phyloP scores from a whole-genome alignment of 2,329 filamentous ascomycete species.

The Cytospora piceicola region DNA sequence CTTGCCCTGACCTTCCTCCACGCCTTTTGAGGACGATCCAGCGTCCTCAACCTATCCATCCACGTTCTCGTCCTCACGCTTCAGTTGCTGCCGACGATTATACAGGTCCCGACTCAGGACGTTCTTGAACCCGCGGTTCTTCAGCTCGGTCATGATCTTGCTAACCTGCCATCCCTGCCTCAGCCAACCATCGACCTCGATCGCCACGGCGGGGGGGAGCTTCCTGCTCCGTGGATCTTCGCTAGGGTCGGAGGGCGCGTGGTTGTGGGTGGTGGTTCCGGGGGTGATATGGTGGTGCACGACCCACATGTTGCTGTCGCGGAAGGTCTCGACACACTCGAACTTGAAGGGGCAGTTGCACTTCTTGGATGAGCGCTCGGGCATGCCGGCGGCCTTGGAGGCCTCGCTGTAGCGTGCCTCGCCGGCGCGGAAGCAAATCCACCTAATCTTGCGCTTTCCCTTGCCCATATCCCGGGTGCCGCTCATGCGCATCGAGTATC shows the following conservation, averaged over 20 bases:
- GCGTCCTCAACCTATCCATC: constrained; percentile 9
- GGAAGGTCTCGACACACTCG: constrained; percentile 42
- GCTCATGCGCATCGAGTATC: constrained; percentile 46
- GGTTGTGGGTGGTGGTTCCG: constrained; percentile 42
- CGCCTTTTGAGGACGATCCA: not conserved
- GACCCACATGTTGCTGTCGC: constrained; percentile 42
- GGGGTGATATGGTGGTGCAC: constrained; percentile 40
- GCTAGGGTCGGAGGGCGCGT: constrained; percentile 41
- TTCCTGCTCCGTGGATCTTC: constrained; percentile 43
- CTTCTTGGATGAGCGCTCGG: constrained; percentile 43
- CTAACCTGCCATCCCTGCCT: constrained; percentile 39
- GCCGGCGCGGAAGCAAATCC: constrained; percentile 45
- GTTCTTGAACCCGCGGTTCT: constrained; percentile 40
- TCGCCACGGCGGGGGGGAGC: constrained; percentile 38
- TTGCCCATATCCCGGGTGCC: constrained; percentile 42
- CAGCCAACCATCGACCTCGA: constrained; percentile 43
- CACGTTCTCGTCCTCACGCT: constrained; percentile 31
- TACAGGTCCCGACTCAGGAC: constrained; percentile 44
- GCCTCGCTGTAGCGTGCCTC: constrained; percentile 40
- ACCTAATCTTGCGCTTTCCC: constrained; percentile 43
- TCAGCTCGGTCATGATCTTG: constrained; percentile 43
- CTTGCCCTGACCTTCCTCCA: not conserved
- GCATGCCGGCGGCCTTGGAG: constrained; percentile 39
- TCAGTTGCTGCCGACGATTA: constrained; percentile 42
- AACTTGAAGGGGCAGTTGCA: constrained; percentile 45